Evolutionary conservation across 768 basidiomycete genomes (phyloP).

Genomic region (Podaxis pistillaris): DNA sequence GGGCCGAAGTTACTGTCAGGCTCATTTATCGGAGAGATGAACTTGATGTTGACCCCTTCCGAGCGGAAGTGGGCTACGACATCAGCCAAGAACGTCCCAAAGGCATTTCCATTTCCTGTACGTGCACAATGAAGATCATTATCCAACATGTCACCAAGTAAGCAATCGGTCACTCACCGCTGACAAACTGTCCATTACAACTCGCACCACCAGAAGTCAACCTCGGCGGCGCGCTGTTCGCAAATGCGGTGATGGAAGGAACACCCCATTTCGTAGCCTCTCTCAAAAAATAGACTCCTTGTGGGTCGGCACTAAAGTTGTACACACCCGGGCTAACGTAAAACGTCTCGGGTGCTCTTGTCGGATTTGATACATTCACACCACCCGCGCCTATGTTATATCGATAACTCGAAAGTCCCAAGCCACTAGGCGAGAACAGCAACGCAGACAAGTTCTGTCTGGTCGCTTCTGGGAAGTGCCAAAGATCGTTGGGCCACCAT

Average conservation of each 20-base stretch:
- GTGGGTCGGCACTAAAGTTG: constrained; percentile 37
- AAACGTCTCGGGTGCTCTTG: constrained; percentile 35
- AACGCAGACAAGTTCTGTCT: constrained; percentile 39
- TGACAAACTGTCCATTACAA: constrained; percentile 34
- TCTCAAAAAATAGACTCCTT: constrained; percentile 39
- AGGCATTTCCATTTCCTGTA: constrained; percentile 32
- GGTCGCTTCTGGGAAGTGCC: constrained; percentile 36
- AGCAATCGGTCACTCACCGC: constrained; percentile 19
- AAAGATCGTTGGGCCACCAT: constrained; percentile 46
- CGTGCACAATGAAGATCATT: neutral
- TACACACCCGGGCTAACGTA: constrained; percentile 38
- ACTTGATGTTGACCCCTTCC: constrained; percentile 36
- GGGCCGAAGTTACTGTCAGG: constrained; percentile 39
- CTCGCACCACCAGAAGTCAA: constrained; percentile 33
- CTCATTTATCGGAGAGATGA: constrained; percentile 45
- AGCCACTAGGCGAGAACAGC: constrained; percentile 35
- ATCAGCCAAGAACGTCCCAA: constrained; percentile 41
- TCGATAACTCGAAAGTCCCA: constrained; percentile 41
- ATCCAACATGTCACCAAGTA: neutral
- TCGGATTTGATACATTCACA: constrained; percentile 37
- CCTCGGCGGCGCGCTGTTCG: constrained; percentile 38
- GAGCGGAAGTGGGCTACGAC: constrained; percentile 38
- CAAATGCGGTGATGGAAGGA: constrained; percentile 38
- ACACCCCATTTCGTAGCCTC: constrained; percentile 36
- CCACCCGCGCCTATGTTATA: constrained; percentile 45